Evolutionary conservation across 2,329 filamentous ascomycete genomes (phyloP).

Genomic region (Penicillium sp.): DNA sequence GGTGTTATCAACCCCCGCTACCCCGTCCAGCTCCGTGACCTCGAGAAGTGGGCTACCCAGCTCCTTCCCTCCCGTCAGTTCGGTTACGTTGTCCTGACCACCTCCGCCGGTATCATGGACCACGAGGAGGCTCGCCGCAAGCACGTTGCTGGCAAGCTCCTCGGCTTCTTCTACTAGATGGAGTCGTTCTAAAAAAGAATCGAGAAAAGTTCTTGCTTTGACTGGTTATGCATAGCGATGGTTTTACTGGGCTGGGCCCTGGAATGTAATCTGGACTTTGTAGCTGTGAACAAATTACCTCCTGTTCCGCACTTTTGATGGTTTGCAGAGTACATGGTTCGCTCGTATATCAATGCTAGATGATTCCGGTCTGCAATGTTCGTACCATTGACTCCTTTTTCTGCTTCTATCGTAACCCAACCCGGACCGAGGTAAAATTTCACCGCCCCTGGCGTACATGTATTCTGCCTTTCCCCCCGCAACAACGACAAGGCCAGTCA

Average conservation of each 20-base stretch:
- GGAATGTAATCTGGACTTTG: constrained; percentile 27
- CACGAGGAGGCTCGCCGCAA: constrained; percentile 99
- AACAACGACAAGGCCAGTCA: not conserved
- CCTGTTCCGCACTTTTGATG: constrained; percentile 18
- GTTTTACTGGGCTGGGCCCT: constrained; percentile 21
- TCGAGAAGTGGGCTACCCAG: constrained; percentile 99
- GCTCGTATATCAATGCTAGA: constrained; percentile 23
- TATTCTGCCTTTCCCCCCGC: constrained; percentile 26
- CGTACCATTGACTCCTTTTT: not conserved
- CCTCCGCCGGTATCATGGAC: constrained; percentile 99
- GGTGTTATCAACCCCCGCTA: constrained; percentile 99
- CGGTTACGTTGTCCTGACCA: constrained; percentile 98
- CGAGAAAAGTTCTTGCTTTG: constrained; percentile 32
- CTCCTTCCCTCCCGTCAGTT: constrained; percentile 99
- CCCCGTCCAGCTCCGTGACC: constrained; percentile 95
- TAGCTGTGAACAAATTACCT: constrained; percentile 24
- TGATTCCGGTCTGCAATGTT: constrained; percentile 21
- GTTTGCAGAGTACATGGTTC: constrained; percentile 27
- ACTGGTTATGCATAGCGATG: constrained; percentile 25
- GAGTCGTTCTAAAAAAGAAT: constrained; percentile 25
- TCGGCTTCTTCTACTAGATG: constrained; percentile 97
- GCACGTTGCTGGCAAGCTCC: constrained; percentile 99
- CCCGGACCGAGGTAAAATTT: not conserved
- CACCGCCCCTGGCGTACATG: constrained; percentile 2
- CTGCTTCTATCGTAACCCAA: not conserved